Base-by-base conservation (phyloP, 108 stramenopile genomes). In the Skeletonema costatum region DNA sequence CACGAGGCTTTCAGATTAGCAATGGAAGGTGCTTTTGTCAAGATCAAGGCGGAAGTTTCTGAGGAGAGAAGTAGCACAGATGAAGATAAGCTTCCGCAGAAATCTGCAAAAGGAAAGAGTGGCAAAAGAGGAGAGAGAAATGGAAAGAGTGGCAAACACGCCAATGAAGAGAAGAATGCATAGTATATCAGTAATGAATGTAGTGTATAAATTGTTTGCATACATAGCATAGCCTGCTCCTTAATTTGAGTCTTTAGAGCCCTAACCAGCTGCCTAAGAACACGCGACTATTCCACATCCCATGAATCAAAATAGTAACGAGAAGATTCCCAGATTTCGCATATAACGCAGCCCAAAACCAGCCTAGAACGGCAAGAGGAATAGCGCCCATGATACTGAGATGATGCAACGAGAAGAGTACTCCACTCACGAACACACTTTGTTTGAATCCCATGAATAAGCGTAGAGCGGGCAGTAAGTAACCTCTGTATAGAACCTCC, bases 241-340 rank as follows among this genome's bases (percentile, higher is more conserved):
- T 32, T 63, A 35, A 32, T 63, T 32, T 13, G 62, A 63, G 12
- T 1, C 32, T 35, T n/a, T 94, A 98, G 30, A 98, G 60, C 17
- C 97, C 97, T 33, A 97, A 73, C 91, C 96, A 92, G 73, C 92
- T 89, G 0, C 96, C 94, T 4, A 97, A 61, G 73, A 98, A 97
- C 16, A 98, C 95, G 8, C 97, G 75, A 29, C 88, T 87, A 78
- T 98, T 98, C 97, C 97, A 98, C 85, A 98, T 90, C 62, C 89
- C 89, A 75, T 98, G 97, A 35, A 98, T 89, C 36, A 93, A n/a
- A 36, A 95, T 93, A 0, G 94, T 93, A 1, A 94, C 91, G 50
- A 89, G 76, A 5, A 98, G 73, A 74, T 98, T 98, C 1, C 91
- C 87, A 62, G 87, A 88, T 68, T 87, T 89, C 7, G 90, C 73